phyloP scores from a whole-genome alignment of 331 rosid genomes.

The Erythrophleum ivorense region DNA sequence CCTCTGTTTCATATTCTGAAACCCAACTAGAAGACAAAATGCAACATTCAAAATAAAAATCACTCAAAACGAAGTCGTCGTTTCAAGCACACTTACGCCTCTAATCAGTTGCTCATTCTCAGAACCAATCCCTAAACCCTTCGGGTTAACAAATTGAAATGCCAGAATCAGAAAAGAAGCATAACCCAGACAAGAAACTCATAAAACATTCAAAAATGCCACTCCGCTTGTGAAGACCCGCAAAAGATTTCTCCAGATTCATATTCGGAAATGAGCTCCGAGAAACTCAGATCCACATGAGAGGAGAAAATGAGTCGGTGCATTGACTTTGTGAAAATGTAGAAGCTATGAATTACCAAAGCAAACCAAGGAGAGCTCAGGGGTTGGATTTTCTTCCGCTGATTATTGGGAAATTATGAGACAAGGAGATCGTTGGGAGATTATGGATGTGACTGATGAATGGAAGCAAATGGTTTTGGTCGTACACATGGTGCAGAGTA shows the following conservation, averaged over 20 bases:
- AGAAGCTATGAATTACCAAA: conserved; percentile 39
- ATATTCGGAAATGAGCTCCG: conserved; percentile 37
- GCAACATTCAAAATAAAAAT: conserved; percentile 10
- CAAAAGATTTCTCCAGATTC: background rate
- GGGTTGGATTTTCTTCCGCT: conserved; percentile 15
- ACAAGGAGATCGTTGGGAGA: conserved; percentile 45
- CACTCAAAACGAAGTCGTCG: conserved; percentile 8
- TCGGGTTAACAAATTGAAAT: background rate
- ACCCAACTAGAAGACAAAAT: conserved; percentile 25
- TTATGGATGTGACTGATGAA: conserved; percentile 33
- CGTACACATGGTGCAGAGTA: conserved; percentile 24
- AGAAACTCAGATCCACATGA: conserved; percentile 52
- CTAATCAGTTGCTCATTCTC: background rate
- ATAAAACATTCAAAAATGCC: background rate
- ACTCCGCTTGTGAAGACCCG: background rate
- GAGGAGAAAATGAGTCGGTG: conserved; percentile 36
- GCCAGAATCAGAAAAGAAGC: conserved; percentile 22
- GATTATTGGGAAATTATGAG: conserved; percentile 32
- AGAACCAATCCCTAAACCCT: background rate
- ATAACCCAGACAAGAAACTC: conserved; percentile 5
- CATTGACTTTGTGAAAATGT: conserved; percentile 52
- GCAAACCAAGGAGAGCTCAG: conserved; percentile 7
- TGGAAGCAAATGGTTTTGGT: background rate
- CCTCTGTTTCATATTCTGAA: background rate
- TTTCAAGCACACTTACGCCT: conserved; percentile 39